Evolutionary conservation across 345 rosid species (phyloP).

Genomic region (Euphorbia lathyris): DNA sequence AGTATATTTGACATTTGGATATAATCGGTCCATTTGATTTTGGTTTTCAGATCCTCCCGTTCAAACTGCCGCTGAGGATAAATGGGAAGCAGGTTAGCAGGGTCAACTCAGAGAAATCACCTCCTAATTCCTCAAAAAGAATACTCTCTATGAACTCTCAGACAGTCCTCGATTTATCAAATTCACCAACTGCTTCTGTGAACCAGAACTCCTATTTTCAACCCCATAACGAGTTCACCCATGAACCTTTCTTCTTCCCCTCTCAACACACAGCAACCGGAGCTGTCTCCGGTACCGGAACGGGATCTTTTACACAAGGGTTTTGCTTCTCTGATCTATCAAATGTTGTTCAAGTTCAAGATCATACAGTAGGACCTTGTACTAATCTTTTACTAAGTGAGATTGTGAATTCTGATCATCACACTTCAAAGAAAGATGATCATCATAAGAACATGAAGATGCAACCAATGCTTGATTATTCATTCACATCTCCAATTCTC

Average conservation of each 20-base stretch:
- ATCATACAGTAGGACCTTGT: slow-evolving; percentile 43
- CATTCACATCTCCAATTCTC: slow-evolving; percentile 24
- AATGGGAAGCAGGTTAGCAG: no score
- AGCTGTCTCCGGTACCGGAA: background rate
- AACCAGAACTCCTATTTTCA: slow-evolving; percentile 48
- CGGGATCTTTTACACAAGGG: slow-evolving; percentile 35
- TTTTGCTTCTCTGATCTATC: slow-evolving; percentile 41
- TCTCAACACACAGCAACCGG: slow-evolving; percentile 18
- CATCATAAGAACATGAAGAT: slow-evolving; percentile 41
- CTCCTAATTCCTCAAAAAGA: slow-evolving; percentile 36
- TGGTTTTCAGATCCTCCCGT: no score
- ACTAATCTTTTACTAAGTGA: slow-evolving; percentile 54
- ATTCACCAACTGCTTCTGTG: slow-evolving; percentile 38
- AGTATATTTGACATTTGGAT: no score
- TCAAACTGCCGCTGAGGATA: no score
- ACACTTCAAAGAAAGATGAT: slow-evolving; percentile 32
- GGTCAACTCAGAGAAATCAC: slow-evolving; percentile 54
- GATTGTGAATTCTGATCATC: slow-evolving; percentile 37
- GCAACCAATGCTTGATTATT: slow-evolving; percentile 37
- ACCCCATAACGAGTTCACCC: slow-evolving; percentile 38
- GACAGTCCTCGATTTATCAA: slow-evolving; percentile 23
- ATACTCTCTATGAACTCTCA: slow-evolving; percentile 35
- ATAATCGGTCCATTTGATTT: no score
- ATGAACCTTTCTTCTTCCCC: slow-evolving; percentile 55
- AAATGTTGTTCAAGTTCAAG: slow-evolving; percentile 32